A percentile compares a stretch with the other conserved stretches of the same genome.
These are phyloP conservation scores for Fomitopsis palustris DNA, from an alignment of 1,284 basidiomycete species.

Conservation along the genomic window DNA sequence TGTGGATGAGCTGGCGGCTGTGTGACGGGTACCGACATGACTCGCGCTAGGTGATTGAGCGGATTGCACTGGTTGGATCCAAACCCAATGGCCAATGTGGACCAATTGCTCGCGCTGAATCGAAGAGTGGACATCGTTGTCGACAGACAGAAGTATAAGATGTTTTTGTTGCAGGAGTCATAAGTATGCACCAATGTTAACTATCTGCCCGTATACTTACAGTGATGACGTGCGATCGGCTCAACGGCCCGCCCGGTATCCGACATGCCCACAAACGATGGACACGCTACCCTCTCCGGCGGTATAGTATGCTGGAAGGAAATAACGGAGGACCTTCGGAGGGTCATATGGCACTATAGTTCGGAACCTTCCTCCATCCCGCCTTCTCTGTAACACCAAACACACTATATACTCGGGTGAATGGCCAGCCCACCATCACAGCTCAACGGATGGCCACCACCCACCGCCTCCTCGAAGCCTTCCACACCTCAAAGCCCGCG, in stretches of 20 bases:
- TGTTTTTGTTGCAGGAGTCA: too few species aligned
- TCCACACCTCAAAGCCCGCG: slow-evolving; percentile 36
- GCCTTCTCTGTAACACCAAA: not conserved
- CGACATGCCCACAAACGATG: not conserved
- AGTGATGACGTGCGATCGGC: too few species aligned
- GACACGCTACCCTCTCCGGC: not conserved
- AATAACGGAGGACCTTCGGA: not conserved
- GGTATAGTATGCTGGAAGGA: not conserved
- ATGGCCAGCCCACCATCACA: not conserved
- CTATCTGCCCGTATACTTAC: too few species aligned
- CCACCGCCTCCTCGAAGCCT: slow-evolving; percentile 27
- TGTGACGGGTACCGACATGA: too few species aligned
- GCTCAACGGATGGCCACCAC: slow-evolving; percentile 17
- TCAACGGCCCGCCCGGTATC: not conserved
- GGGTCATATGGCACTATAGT: not conserved
- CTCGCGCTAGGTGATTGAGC: too few species aligned
- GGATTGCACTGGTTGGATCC: too few species aligned
- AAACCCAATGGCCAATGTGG: too few species aligned
- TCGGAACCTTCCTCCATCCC: not conserved
- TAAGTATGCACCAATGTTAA: too few species aligned
- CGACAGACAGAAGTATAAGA: too few species aligned
- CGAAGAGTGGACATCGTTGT: too few species aligned
- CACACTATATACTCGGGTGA: not conserved
- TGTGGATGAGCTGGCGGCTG: not conserved
- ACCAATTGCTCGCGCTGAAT: too few species aligned